Percentiles rank a stretch among this genome's conserved stretches.
Evolutionary conservation across 768 basidiomycete species (phyloP).

Genomic region (Floccularia luteovirens): DNA sequence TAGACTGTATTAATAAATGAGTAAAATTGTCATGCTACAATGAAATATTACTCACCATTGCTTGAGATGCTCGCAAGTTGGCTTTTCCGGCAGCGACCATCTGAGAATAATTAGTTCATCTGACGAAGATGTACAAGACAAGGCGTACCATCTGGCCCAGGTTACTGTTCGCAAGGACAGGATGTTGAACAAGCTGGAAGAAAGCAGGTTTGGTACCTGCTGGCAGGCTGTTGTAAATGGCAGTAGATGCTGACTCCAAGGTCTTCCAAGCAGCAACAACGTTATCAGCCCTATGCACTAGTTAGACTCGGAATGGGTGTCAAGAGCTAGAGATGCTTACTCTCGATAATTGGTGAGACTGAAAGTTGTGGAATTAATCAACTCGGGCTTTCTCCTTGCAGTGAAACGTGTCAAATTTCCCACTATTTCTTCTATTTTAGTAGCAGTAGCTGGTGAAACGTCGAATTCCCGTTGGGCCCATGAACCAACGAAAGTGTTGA

Average conservation of each 20-base stretch:
- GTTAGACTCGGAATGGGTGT: background rate
- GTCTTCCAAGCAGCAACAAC: conserved; percentile 43
- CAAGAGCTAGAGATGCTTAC: conserved; percentile 25
- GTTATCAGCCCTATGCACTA: conserved; percentile 41
- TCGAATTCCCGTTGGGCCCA: conserved; percentile 69
- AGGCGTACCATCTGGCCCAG: conserved; percentile 38
- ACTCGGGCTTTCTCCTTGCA: conserved; percentile 57
- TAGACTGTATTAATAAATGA: conserved; percentile 21
- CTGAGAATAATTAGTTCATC: conserved; percentile 9
- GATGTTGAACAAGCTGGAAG: conserved; percentile 68
- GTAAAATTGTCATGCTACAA: background rate
- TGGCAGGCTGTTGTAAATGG: conserved; percentile 47
- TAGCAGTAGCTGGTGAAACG: conserved; percentile 27
- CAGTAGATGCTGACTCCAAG: conserved; percentile 39
- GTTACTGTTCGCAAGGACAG: conserved; percentile 51
- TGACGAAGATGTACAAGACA: background rate
- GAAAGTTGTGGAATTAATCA: conserved; percentile 53
- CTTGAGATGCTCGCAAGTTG: conserved; percentile 57
- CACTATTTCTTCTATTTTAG: conserved; percentile 42
- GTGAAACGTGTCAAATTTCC: conserved; percentile 50
- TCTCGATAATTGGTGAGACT: conserved; percentile 63
- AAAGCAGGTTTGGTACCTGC: conserved; percentile 45
- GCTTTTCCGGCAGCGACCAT: conserved; percentile 53
- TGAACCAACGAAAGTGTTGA: conserved; percentile 38
- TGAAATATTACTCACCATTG: conserved; percentile 24